phyloP scores from a whole-genome alignment of 2,329 filamentous ascomycete genomes.

The Rhynchosporium agropyri region DNA sequence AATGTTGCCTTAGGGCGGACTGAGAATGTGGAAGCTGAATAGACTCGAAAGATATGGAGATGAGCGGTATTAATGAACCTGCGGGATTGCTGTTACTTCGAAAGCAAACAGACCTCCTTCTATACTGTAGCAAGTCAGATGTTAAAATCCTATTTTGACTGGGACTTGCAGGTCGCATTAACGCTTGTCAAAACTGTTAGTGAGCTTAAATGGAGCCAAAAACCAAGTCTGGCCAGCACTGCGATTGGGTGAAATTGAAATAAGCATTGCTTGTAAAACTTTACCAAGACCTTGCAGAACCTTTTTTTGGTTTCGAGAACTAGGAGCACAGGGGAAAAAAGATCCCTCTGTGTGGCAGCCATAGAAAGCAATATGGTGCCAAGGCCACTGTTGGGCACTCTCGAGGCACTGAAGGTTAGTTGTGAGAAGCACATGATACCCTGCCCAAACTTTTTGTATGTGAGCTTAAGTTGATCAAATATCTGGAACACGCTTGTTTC shows the following conservation, averaged over 20 bases:
- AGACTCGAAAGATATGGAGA: not conserved
- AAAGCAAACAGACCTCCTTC: slow-evolving; percentile 1
- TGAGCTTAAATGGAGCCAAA: not conserved
- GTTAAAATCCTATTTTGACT: not conserved
- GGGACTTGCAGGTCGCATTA: not conserved
- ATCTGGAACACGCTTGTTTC: slow-evolving; percentile 12
- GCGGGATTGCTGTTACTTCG: not conserved
- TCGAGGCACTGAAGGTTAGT: not conserved
- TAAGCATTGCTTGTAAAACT: slow-evolving; percentile 2
- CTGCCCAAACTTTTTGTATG: slow-evolving; percentile 12
- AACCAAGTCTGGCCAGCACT: not conserved
- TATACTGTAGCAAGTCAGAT: slow-evolving; percentile 7
- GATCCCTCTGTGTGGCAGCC: not conserved
- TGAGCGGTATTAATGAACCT: slow-evolving; percentile 10
- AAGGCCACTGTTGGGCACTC: not conserved
- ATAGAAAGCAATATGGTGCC: not conserved
- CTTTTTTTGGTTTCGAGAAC: not conserved
- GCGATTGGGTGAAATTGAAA: not conserved
- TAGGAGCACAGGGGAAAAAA: not conserved
- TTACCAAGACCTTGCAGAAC: slow-evolving; percentile 1
- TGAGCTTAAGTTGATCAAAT: slow-evolving; percentile 7
- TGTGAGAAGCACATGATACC: not conserved
- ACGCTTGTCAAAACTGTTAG: not conserved
- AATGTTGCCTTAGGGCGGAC: slow-evolving; percentile 4
- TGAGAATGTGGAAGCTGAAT: slow-evolving; percentile 10